Conservation (phyloP, 2,329 filamentous ascomycete genomes). For the Peltaster fructicola region DNA sequence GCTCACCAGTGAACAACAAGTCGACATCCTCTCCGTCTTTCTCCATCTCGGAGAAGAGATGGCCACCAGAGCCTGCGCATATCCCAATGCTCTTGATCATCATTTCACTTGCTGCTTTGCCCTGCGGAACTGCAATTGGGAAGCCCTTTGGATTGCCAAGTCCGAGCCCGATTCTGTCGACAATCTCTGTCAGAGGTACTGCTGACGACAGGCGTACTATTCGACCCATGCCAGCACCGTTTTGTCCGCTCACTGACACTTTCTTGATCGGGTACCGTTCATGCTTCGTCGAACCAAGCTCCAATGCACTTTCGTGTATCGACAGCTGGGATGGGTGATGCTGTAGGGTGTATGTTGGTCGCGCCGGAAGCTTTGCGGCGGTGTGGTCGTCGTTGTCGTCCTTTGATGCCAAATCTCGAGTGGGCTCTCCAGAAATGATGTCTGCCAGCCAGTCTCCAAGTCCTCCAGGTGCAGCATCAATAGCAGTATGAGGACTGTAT, state of each 20-base stretch:
- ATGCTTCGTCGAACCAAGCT: constrained; percentile 28
- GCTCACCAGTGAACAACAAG: constrained; percentile 76
- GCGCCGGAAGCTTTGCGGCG: constrained; percentile 16
- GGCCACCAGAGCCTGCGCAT: constrained; percentile 75
- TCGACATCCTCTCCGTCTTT: constrained; percentile 40
- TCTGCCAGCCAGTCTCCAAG: constrained; percentile 91
- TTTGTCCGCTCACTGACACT: constrained; percentile 23
- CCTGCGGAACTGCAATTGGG: constrained; percentile 46
- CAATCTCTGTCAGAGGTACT: constrained; percentile 38
- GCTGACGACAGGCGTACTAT: constrained; percentile 37
- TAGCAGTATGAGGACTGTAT: constrained; percentile 87
- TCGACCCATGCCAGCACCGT: constrained; percentile 42
- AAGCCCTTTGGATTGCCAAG: constrained; percentile 52
- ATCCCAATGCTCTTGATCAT: constrained; percentile 57
- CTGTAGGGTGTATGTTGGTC: constrained; percentile 26
- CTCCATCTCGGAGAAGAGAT: constrained; percentile 47
- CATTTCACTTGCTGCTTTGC: constrained; percentile 34
- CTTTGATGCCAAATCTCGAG: constrained; percentile 5
- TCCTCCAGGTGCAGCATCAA: constrained; percentile 70
- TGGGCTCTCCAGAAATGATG: constrained; percentile 47
- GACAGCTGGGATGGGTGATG: constrained; percentile 31
- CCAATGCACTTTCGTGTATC: constrained; percentile 17
- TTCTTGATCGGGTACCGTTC: constrained; percentile 36
- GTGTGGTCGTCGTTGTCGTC: constrained; percentile 17
- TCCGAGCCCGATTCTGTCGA: constrained; percentile 41